Percentiles rank a stretch among this genome's conserved stretches.
phyloP scores from a whole-genome alignment of 176 grass and related monocot genomes.

The Miscanthus lutarioriparius region DNA sequence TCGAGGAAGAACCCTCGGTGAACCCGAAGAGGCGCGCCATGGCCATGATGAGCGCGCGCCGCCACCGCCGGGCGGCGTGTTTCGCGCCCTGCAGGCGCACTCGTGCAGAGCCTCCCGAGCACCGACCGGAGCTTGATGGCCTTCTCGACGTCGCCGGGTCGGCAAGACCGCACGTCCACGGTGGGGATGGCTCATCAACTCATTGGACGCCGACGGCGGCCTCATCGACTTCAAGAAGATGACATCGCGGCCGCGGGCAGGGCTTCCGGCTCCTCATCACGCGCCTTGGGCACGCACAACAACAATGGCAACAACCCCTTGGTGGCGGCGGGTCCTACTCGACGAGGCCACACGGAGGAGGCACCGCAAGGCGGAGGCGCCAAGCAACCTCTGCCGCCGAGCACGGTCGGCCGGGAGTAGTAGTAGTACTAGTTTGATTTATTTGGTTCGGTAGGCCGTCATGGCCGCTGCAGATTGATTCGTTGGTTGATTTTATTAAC shows the following conservation, averaged over 20 bases:
- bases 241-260: not conserved
- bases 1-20: too few relatives aligned
- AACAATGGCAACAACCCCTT: not conserved
- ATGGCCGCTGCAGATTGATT: not conserved
- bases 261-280: not conserved
- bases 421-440: not conserved
- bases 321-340: not conserved
- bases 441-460: not conserved
- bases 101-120: too few relatives aligned
- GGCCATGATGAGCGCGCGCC: too few relatives aligned
- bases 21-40: too few relatives aligned
- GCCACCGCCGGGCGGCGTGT: too few relatives aligned
- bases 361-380: slow-evolving; percentile 30
- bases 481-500: not conserved
- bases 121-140: too few relatives aligned
- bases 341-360: slow-evolving; percentile 43
- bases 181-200: slow-evolving; percentile 35
- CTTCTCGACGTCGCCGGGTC: too few relatives aligned
- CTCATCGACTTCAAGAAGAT: not conserved
- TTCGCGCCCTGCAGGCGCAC: too few relatives aligned
- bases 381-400: not conserved
- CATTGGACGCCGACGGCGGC: not conserved
- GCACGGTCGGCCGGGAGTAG: not conserved
- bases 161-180: too few relatives aligned
- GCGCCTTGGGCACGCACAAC: not conserved